Base-by-base conservation (phyloP, 768 basidiomycete species). In the Ramaria rubella region DNA sequence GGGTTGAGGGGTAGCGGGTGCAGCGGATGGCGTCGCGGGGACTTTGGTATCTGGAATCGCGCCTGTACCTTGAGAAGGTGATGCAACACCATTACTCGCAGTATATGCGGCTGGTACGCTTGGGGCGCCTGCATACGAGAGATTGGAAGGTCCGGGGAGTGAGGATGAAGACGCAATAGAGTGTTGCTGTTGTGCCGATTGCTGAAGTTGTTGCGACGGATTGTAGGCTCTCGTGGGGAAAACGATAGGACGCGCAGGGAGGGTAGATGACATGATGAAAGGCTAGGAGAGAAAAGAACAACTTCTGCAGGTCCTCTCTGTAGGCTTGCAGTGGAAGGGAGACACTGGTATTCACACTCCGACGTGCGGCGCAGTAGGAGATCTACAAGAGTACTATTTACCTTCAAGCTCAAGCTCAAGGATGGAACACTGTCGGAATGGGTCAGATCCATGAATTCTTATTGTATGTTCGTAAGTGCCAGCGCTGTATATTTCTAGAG, bases 1-100 rank as follows among this genome's bases (percentile, higher is more conserved):
- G 3, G 89, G 83, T 1, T 60, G 81, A 2, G 88, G 85, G 0
- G 89, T 86, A 1, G 87, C 75, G 1, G 86, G 83, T 3, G 81
- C 73, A n/a, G 77, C 73, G 23, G 81, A 73, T 19, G 73, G 51
- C 63, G 73, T 65, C 0, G 67, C 66, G 1, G 83, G 76, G 34
- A 36, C 30, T 31, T 56, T 55, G 14, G 26, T 23, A 33, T 46
- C 43, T 11, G 29, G n/a, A 46, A 45, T n/a, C 26, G 55, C 23
- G 15, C 23, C 43, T 15, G 26, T 8, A 17, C 27, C 43, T 46
- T 46, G 43, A 48, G 44, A 9, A 23, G 34, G 42, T 30, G 46
- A 17, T n/a, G n/a, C 3, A 48, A 15, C 19, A n/a, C 49, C 49
- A 36, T 36, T 51, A 31, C 2, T 31, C 7, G 30, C 21, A 34